These are phyloP conservation scores for Phialophora verrucosa DNA, from an alignment of 2,329 filamentous ascomycete species.

Conservation along the genomic window DNA sequence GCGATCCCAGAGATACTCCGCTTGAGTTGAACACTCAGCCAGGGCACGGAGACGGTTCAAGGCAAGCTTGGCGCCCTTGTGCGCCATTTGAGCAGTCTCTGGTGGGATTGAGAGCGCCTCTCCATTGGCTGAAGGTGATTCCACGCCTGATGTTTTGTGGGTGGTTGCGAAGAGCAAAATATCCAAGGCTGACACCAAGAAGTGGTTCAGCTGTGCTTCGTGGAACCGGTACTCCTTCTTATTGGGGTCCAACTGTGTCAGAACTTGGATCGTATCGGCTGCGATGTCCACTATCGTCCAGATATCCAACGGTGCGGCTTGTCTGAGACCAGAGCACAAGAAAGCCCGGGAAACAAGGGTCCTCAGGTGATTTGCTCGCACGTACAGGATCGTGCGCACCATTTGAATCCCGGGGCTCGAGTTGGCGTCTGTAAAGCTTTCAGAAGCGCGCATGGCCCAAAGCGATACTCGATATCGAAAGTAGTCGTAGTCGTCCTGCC, in stretches of 20 bases:
- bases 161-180: slow-evolving; percentile 18
- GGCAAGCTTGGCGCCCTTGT: slow-evolving; percentile 10
- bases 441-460: slow-evolving; percentile 12
- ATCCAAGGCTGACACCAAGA: slow-evolving; percentile 21
- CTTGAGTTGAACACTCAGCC: slow-evolving; percentile 15
- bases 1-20: slow-evolving; percentile 20
- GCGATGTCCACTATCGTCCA: slow-evolving; percentile 15
- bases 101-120: slow-evolving; percentile 7
- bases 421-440: background rate
- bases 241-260: slow-evolving; percentile 10
- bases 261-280: slow-evolving; percentile 18
- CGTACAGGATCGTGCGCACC: slow-evolving; percentile 13
- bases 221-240: slow-evolving; percentile 19
- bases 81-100: slow-evolving; percentile 9
- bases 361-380: slow-evolving; percentile 19
- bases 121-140: slow-evolving; percentile 4
- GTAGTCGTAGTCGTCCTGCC: slow-evolving; percentile 20
- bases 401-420: slow-evolving; percentile 1
- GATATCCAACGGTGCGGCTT: slow-evolving; percentile 18
- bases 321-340: slow-evolving; percentile 16
- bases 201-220: slow-evolving; percentile 20
- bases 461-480: slow-evolving; percentile 17
- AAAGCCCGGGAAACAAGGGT: slow-evolving; percentile 21
- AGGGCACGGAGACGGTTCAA: slow-evolving; percentile 16
- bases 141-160: slow-evolving; percentile 5